These are phyloP conservation scores for Tylopilus rubrobrunneus DNA, from an alignment of 768 basidiomycete genomes.

Conservation along the genomic window DNA sequence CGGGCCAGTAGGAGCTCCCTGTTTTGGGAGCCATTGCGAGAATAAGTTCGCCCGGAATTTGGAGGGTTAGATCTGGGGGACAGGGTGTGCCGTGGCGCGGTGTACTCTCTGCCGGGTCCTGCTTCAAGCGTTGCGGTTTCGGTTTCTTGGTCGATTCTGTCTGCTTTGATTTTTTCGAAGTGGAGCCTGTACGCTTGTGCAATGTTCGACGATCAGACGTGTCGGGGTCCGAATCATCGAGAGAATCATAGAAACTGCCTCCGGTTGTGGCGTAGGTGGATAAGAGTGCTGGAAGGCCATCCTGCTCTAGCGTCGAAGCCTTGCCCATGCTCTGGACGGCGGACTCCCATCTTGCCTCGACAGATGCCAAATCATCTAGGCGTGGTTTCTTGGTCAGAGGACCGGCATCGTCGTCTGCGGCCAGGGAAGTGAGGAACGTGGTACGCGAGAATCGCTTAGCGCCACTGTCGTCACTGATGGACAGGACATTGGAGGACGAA, in stretches of 20 bases:
- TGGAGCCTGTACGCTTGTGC: neutral
- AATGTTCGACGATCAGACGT: constrained; percentile 7
- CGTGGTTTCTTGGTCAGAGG: constrained; percentile 50
- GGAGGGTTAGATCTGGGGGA: constrained; percentile 43
- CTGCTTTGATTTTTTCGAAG: constrained; percentile 7
- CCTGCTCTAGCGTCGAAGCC: constrained; percentile 40
- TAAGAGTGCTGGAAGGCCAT: constrained; percentile 45
- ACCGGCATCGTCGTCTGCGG: neutral
- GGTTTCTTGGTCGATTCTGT: constrained; percentile 12
- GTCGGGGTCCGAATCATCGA: constrained; percentile 22
- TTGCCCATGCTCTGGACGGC: constrained; percentile 47
- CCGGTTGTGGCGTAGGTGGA: constrained; percentile 27
- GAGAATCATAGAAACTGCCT: constrained; percentile 23
- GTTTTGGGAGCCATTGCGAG: constrained; percentile 42
- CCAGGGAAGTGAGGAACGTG: constrained; percentile 29
- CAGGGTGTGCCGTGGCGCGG: constrained; percentile 36
- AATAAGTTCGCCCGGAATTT: constrained; percentile 66
- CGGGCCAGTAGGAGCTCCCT: constrained; percentile 60
- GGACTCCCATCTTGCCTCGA: constrained; percentile 42
- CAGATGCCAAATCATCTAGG: constrained; percentile 18
- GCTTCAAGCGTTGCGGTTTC: constrained; percentile 16
- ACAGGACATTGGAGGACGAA: constrained; percentile 39
- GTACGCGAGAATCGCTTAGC: constrained; percentile 41
- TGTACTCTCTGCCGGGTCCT: constrained; percentile 6
- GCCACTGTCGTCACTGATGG: constrained; percentile 33